A percentile compares a stretch with the other conserved stretches of the same genome.
Conservation (phyloP, 192 early-diverging fungal species). For the Diversispora epigaea region DNA sequence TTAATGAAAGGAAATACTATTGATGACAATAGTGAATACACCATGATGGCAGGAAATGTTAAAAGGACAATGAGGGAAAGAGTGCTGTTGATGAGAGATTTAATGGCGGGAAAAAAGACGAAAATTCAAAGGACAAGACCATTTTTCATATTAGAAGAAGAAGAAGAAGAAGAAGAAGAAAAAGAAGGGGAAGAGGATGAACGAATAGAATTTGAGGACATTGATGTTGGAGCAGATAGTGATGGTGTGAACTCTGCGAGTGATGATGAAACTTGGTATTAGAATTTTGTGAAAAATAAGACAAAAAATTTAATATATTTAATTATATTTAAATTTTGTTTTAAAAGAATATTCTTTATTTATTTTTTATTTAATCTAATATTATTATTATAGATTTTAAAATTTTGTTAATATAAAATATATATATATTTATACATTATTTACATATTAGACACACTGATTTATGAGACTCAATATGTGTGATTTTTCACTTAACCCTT, state of each 20-base stretch:
- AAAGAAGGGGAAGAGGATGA: conserved; percentile 10
- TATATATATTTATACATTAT: too few species aligned
- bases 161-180: neutral
- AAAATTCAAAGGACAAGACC: conserved; percentile 4
- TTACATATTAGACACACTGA: too few species aligned
- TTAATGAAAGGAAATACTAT: neutral
- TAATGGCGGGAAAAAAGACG: neutral
- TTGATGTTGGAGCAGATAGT: neutral
- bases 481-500: too few species aligned
- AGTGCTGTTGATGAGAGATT: conserved; percentile 7
- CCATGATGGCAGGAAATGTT: neutral
- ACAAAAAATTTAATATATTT: too few species aligned
- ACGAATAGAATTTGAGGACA: neutral
- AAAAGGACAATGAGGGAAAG: neutral
- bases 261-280: too few species aligned
- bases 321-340: too few species aligned
- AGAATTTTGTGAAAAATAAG: too few species aligned
- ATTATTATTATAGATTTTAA: too few species aligned
- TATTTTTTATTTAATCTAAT: too few species aligned
- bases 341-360: too few species aligned
- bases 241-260: neutral
- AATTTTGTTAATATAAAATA: too few species aligned
- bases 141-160: conserved; percentile 16
- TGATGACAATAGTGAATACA: neutral
- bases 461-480: too few species aligned